These are phyloP conservation scores for Cupressus sempervirens DNA, from an alignment of 75 land plant species.

Conservation along the genomic window DNA sequence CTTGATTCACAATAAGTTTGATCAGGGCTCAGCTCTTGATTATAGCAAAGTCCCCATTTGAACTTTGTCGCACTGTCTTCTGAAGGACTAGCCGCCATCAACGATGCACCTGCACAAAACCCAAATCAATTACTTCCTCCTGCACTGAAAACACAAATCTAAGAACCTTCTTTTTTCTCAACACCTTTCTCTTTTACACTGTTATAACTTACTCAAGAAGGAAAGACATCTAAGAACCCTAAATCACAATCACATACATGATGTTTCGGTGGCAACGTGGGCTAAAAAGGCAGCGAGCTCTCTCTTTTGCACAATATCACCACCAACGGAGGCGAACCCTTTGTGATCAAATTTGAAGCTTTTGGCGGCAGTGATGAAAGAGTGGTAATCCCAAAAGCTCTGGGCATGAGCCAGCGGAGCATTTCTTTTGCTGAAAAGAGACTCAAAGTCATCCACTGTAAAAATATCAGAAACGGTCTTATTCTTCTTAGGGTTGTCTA, in stretches of 20 bases:
- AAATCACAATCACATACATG: slow-evolving; percentile 10
- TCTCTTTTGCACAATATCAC: slow-evolving; percentile 22
- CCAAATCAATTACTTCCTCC: not conserved
- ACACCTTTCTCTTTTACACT: too few relatives aligned
- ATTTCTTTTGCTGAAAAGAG: slow-evolving; percentile 24
- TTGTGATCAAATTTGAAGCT: slow-evolving; percentile 14
- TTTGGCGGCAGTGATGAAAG: slow-evolving; percentile 32
- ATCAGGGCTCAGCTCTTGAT: slow-evolving; percentile 31
- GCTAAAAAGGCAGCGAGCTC: slow-evolving; percentile 51
- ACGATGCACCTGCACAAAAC: slow-evolving; percentile 7
- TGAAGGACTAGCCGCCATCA: slow-evolving; percentile 19
- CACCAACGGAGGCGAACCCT: slow-evolving; percentile 33
- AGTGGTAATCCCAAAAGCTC: slow-evolving; percentile 28
- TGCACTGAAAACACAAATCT: not conserved
- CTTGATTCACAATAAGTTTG: slow-evolving; percentile 23
- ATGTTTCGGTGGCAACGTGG: slow-evolving; percentile 41
- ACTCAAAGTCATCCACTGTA: slow-evolving; percentile 28
- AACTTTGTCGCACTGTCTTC: slow-evolving; percentile 16
- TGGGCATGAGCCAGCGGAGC: slow-evolving; percentile 26
- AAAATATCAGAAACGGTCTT: slow-evolving; percentile 25
- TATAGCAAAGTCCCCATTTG: slow-evolving; percentile 48
- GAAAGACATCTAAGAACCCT: not conserved
- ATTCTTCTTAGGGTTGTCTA: slow-evolving; percentile 6
- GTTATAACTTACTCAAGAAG: too few relatives aligned
- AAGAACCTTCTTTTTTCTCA: not conserved